Evolutionary conservation across 2,329 filamentous ascomycete genomes (phyloP), one percentile per base, ranked within the genome.

Genomic region (Fusarium sarcochroum): DNA sequence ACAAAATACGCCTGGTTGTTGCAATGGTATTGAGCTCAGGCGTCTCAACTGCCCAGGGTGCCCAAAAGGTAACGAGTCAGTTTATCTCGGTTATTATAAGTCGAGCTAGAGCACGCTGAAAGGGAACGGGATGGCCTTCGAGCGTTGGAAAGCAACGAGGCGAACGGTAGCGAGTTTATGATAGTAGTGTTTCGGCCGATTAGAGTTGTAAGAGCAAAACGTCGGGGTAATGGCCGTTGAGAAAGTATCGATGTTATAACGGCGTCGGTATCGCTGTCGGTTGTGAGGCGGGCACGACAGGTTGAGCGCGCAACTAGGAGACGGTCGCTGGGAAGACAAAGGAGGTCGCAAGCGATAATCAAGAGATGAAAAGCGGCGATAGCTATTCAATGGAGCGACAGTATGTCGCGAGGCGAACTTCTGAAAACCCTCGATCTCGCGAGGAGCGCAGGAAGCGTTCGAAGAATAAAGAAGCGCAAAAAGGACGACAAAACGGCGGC

Each of bases 381-480:
- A 34, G 47, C 48, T 44, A 58, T 45, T 67, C 68, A 69, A 74
- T 73, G 52, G 48, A 58, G 60, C 66, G 55, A 58, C 51, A 46
- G 35, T 52, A 27, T 62, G 51, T 62, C 63, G 60, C 66, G 47
- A 63, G 56, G 52, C 42, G 27, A 58, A 58, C 35, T 61, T 61
- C 20, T 41, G 60, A 52, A 42, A 49, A 61, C 47, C 54, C 44
- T 50, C 46, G 44, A 59, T 62, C 50, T 66, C 68, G 54, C 53
- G 52, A 64, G 61, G 58, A 63, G 61, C 61, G 65, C 55, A 63
- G 51, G 57, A 50, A 53, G 54, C 46, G 57, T 60, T 59, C 65
- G 44, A 58, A 52, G 27, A 59, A 53, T 46, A 65, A 65, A 59
- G 55, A 65, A 62, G 67, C 63, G 58, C 63, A 68, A 69, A 58